Evolutionary conservation across 768 basidiomycete genomes (phyloP), one percentile per base, ranked within the genome.

Genomic region (Candolleomyces eurysporus): DNA sequence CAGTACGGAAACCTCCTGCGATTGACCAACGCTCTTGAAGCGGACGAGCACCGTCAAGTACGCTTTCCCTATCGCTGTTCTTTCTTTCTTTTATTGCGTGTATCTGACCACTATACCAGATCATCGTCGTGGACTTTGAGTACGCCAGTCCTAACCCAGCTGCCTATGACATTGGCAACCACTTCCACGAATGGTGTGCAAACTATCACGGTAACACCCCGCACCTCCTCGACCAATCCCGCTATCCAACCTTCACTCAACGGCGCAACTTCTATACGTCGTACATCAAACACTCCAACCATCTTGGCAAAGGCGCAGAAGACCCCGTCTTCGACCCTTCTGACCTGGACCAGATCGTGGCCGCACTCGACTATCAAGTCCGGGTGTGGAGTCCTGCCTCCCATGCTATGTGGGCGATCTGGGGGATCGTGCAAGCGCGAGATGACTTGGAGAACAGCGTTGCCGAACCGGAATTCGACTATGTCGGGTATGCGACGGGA

Each of bases 81-180:
- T 4, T 26, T n/a, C 22, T 36, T 39, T 16, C 26, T 61, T 57
- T 61, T 48, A 55, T 17, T 9, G 39, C 3, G 22, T 32, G 4
- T 11, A 31, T 48, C 42, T 61, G 10, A 36, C 42, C 36, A 26
- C n/a, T 19, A 17, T 14, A 45, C 64, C 64, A 96, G 91, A 88
- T 96, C 64, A 91, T 96, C 71, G 92, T 96, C 40, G 94, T 97
- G 64, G 97, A 99, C 76, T 98, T 98, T 71, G 97, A 99, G 76
- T 99, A 99, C 71, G 94, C 96, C 14, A 83, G 89, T 0, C 90
- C 92, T 4, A 98, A 98, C 69, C 90, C 96, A 22, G 87, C 94
- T 3, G 92, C 93, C 4, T 97, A 89, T 74, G 97, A 99, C 71
- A 95, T 99, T 66, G 96, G 91, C 60, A 96, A 96, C 73, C 94